A percentile compares a stretch with the other conserved stretches of the same genome.
phyloP scores from a whole-genome alignment of 495 filamentous ascomycete genomes.

The Tetracladium setigerum region DNA sequence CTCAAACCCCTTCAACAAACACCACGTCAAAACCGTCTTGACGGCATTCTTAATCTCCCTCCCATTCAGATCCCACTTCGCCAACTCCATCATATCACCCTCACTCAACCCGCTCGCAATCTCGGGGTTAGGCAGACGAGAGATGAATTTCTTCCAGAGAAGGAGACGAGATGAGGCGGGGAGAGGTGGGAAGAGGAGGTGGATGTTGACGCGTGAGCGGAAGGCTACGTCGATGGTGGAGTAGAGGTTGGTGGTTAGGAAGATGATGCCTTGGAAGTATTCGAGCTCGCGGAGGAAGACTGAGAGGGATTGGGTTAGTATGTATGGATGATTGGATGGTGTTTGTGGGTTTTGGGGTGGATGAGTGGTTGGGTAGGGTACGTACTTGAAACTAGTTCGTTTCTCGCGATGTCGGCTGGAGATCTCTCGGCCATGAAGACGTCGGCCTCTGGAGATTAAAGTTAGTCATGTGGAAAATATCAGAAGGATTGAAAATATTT shows the following conservation, averaged over 20 bases:
- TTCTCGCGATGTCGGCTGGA: conserved; percentile 39
- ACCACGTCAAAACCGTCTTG: conserved; percentile 27
- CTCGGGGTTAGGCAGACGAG: conserved; percentile 8
- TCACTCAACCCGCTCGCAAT: conserved; percentile 4
- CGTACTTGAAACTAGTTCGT: conserved; percentile 36
- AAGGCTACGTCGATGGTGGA: conserved; percentile 23
- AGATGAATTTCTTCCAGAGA: conserved; percentile 24
- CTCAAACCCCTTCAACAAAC: conserved; percentile 27
- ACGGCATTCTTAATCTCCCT: conserved; percentile 28
- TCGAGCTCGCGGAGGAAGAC: conserved; percentile 48
- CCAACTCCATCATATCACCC: conserved; percentile 13
- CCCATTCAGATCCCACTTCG: conserved; percentile 22
- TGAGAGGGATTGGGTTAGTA: background rate
- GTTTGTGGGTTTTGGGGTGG: background rate
- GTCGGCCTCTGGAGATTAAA: conserved; percentile 30
- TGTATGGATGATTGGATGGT: too few species aligned
- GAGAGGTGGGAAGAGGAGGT: conserved; percentile 18
- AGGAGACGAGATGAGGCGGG: conserved; percentile 6
- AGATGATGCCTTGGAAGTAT: conserved; percentile 45
- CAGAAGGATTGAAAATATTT: background rate
- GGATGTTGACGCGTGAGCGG: conserved; percentile 20
- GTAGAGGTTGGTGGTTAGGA: conserved; percentile 39
- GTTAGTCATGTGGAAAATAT: background rate
- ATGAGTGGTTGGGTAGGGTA: background rate
- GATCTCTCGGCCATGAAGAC: conserved; percentile 42